Conservation (phyloP, 2,329 filamentous ascomycete species). For the Xylaria sp. region DNA sequence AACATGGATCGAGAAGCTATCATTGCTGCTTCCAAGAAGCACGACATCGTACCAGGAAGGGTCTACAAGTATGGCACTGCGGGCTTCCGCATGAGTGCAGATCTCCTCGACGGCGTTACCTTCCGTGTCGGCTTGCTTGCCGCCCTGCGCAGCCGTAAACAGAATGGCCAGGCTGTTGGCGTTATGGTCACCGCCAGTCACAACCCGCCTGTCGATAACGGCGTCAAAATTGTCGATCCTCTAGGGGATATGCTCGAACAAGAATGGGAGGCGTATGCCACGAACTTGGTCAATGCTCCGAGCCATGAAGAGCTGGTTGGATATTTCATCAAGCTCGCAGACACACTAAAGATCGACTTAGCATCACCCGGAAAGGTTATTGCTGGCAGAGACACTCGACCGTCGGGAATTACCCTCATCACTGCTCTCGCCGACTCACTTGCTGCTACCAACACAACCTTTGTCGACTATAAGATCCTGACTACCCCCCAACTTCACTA, state of each 20-base stretch:
- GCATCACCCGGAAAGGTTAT: conserved; percentile 80
- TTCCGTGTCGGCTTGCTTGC: conserved; percentile 93
- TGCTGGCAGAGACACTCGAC: conserved; percentile 91
- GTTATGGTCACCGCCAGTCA: conserved; percentile 97
- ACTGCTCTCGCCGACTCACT: conserved; percentile 82
- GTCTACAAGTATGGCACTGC: conserved; percentile 74
- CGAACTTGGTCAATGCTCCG: conserved; percentile 85
- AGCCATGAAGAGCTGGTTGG: conserved; percentile 79
- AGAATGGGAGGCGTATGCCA: conserved; percentile 92
- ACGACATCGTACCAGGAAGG: conserved; percentile 67
- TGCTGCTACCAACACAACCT: conserved; percentile 77
- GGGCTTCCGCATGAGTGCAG: conserved; percentile 75
- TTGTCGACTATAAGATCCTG: conserved; percentile 86
- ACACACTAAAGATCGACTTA: conserved; percentile 79
- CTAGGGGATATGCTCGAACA: conserved; percentile 98
- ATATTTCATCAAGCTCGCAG: conserved; percentile 79
- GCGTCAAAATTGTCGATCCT: conserved; percentile 95
- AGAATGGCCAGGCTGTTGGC: conserved; percentile 90
- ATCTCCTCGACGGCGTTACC: conserved; percentile 89
- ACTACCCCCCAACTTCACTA: conserved; percentile 99
- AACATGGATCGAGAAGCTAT: conserved; percentile 64
- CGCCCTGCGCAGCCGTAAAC: conserved; percentile 86
- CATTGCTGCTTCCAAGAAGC: conserved; percentile 69
- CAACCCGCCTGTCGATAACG: conserved; percentile 90
- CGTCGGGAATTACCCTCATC: conserved; percentile 87